phyloP scores from a whole-genome alignment of 345 rosid species.

The Aquilaria sinensis region DNA sequence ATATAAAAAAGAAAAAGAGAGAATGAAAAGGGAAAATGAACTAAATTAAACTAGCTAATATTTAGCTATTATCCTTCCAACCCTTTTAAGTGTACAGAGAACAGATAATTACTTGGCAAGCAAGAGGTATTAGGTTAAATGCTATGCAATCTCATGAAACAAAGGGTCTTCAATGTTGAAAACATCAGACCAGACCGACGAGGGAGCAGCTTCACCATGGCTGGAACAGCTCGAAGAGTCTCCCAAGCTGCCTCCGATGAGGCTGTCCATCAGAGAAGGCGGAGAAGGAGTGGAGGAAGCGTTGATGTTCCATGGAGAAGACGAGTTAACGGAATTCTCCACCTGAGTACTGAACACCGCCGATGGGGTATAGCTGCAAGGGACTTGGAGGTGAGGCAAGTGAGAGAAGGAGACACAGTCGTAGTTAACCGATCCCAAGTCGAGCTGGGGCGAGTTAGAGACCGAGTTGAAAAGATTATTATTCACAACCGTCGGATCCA shows the following conservation, averaged over 20 bases:
- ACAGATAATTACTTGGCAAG: too few relatives aligned
- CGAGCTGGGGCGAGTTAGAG: constrained; percentile 16
- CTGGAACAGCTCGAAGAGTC: constrained; percentile 23
- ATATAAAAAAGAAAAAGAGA: too few relatives aligned
- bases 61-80: too few relatives aligned
- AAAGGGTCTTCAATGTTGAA: constrained; percentile 46
- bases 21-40: too few relatives aligned
- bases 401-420: constrained; percentile 35
- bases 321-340: constrained; percentile 17
- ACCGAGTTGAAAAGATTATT: constrained; percentile 26
- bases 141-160: constrained; percentile 37
- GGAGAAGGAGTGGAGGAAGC: constrained; percentile 35
- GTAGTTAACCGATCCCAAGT: constrained; percentile 4
- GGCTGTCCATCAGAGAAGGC: constrained; percentile 17
- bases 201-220: constrained; percentile 26
- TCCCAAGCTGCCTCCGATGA: constrained; percentile 13
- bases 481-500: constrained; percentile 31
- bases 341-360: constrained; percentile 17
- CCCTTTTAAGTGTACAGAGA: too few relatives aligned
- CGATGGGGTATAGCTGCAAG: constrained; percentile 26
- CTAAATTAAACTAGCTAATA: too few relatives aligned
- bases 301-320: constrained; percentile 25
- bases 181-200: constrained; percentile 31
- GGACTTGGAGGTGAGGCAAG: constrained; percentile 44
- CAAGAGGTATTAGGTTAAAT: not conserved